phyloP scores from a whole-genome alignment of 495 filamentous ascomycete species.

The Penicillium arizonense region DNA sequence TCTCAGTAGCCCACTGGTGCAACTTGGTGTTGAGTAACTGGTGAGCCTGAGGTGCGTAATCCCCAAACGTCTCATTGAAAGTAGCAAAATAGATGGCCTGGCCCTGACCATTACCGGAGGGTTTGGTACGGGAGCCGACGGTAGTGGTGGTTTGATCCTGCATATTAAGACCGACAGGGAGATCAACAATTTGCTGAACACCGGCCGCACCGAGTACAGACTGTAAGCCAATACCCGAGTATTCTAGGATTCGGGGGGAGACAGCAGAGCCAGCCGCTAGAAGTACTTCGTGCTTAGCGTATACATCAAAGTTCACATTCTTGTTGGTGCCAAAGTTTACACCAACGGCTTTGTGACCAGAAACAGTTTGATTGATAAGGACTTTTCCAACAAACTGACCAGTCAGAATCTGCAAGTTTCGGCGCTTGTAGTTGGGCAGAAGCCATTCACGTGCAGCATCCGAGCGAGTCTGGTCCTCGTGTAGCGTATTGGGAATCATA shows the following conservation, averaged over 20 bases:
- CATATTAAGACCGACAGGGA: slow-evolving; percentile 50
- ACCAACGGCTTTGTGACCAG: slow-evolving; percentile 16
- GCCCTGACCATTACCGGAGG: slow-evolving; percentile 16
- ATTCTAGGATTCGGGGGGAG: slow-evolving; percentile 50
- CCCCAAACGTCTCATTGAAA: slow-evolving; percentile 25
- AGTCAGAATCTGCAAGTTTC: slow-evolving; percentile 47
- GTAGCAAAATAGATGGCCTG: slow-evolving; percentile 29
- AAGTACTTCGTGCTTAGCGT: slow-evolving; percentile 49
- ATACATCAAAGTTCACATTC: slow-evolving; percentile 26
- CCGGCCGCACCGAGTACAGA: slow-evolving; percentile 41
- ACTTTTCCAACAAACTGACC: slow-evolving; percentile 46
- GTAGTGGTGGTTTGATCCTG: slow-evolving; percentile 39
- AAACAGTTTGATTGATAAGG: slow-evolving; percentile 23
- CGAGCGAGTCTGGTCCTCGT: slow-evolving; percentile 20
- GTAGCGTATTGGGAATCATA: slow-evolving; percentile 25
- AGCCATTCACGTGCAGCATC: slow-evolving; percentile 52
- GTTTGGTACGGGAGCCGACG: slow-evolving; percentile 9
- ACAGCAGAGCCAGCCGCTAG: slow-evolving; percentile 54
- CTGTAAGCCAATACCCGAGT: slow-evolving; percentile 40
- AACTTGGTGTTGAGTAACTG: slow-evolving; percentile 23
- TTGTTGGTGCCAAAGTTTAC: slow-evolving; percentile 36
- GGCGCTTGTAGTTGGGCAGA: slow-evolving; percentile 36
- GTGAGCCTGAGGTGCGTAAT: slow-evolving; percentile 12
- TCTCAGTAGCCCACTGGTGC: slow-evolving; percentile 23
- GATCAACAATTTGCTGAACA: slow-evolving; percentile 49